phyloP scores from a whole-genome alignment of 139 green algal genomes.

The Medakamo hakoo region DNA sequence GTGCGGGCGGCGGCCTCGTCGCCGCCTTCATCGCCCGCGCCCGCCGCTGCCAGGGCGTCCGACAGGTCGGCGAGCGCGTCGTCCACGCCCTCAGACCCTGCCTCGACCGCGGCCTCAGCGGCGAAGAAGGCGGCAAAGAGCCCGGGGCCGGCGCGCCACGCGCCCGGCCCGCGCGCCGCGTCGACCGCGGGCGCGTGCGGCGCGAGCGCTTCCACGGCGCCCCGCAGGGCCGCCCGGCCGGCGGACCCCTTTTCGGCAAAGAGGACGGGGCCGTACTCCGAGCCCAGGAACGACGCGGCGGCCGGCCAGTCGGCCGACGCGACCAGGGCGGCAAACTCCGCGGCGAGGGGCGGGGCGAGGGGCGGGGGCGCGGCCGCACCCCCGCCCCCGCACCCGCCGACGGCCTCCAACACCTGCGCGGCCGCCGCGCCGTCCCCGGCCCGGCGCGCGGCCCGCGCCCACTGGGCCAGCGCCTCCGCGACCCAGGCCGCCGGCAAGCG shows the following conservation, averaged over 20 bases:
- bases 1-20: no score
- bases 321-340: slow-evolving; percentile 17
- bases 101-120: not conserved
- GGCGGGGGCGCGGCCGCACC: no score
- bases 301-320: slow-evolving; percentile 12
- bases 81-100: no score
- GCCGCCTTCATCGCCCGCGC: not conserved
- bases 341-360: no score
- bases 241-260: slow-evolving; percentile 3
- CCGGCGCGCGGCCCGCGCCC: slow-evolving; percentile 22
- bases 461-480: slow-evolving; percentile 20
- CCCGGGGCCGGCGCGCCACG: slow-evolving; percentile 16
- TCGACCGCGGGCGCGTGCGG: slow-evolving; percentile 5
- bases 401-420: no score
- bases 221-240: not conserved
- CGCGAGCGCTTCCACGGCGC: slow-evolving; percentile 10
- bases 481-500: slow-evolving; percentile 26
- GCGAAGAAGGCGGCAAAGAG: slow-evolving; percentile 17
- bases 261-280: slow-evolving; percentile 19
- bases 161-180: not conserved
- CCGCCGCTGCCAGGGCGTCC: not conserved
- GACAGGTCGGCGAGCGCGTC: not conserved
- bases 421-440: no score
- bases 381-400: no score
- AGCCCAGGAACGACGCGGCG: slow-evolving; percentile 25